Conservation (phyloP, 106 monocot genomes). For the Triglochin maritima region DNA sequence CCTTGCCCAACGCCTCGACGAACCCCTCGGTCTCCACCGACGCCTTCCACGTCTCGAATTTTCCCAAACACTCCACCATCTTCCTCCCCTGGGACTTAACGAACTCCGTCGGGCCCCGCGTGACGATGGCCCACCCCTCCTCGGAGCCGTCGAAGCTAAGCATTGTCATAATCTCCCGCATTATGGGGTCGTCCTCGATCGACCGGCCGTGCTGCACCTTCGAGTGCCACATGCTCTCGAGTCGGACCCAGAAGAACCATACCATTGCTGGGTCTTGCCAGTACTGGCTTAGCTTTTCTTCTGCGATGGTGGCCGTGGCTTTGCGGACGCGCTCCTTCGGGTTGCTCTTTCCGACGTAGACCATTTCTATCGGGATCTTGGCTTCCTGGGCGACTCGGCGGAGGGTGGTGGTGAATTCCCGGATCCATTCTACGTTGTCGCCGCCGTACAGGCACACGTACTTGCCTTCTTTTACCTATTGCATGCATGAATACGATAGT, state of each 20-base stretch:
- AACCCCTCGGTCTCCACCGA: constrained; percentile 43
- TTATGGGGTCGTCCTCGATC: constrained; percentile 46
- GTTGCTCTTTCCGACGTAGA: constrained; percentile 91
- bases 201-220: constrained; percentile 51
- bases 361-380: constrained; percentile 48
- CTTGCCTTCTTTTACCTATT: constrained; percentile 37
- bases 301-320: constrained; percentile 11
- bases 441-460: constrained; percentile 71
- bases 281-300: constrained; percentile 54
- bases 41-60: constrained; percentile 52
- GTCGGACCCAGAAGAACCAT: constrained; percentile 83
- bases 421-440: constrained; percentile 74
- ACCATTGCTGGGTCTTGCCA: constrained; percentile 58
- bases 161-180: constrained; percentile 64
- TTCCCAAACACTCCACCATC: constrained; percentile 39
- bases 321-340: constrained; percentile 54
- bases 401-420: constrained; percentile 40
- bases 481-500: background rate
- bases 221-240: constrained; percentile 88
- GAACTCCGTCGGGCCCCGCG: constrained; percentile 39
- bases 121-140: constrained; percentile 71
- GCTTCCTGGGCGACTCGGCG: constrained; percentile 34
- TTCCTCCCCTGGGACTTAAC: constrained; percentile 42
- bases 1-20: constrained; percentile 39
- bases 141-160: constrained; percentile 75